phyloP scores from a whole-genome alignment of 2,329 filamentous ascomycete species.

The Colletotrichum simmondsii region DNA sequence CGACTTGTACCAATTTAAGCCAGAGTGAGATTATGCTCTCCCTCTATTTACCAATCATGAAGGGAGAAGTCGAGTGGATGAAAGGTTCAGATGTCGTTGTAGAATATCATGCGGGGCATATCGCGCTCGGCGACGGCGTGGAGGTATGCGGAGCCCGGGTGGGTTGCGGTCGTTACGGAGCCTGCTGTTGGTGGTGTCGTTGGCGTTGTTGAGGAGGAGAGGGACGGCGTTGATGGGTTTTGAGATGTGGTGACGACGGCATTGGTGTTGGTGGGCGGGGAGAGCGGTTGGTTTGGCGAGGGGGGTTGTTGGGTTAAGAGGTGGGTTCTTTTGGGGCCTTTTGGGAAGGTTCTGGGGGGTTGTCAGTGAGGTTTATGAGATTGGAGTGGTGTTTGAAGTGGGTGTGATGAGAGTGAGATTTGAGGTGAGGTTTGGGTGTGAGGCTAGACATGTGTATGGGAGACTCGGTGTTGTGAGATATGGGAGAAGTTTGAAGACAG shows the following conservation, averaged over 20 bases:
- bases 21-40: no score
- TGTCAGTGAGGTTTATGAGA: background rate
- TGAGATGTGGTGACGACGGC: slow-evolving; percentile 41
- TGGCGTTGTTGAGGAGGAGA: background rate
- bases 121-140: slow-evolving; percentile 48
- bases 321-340: slow-evolving; percentile 55
- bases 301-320: slow-evolving; percentile 65
- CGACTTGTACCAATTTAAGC: no score
- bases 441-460: no score
- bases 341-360: slow-evolving; percentile 42
- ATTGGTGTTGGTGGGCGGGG: slow-evolving; percentile 47
- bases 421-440: no score
- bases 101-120: slow-evolving; percentile 47
- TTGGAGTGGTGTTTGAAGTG: background rate
- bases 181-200: slow-evolving; percentile 42
- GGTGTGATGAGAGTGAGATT: no score
- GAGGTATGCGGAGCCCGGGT: slow-evolving; percentile 50
- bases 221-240: slow-evolving; percentile 38
- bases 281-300: slow-evolving; percentile 48
- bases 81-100: slow-evolving; percentile 37
- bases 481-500: no score
- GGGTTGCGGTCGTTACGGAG: slow-evolving; percentile 46
- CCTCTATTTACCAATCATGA: no score
- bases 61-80: no score
- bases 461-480: no score